phyloP scores from a whole-genome alignment of 1,284 basidiomycete species.

The Ganoderma lingzhi region DNA sequence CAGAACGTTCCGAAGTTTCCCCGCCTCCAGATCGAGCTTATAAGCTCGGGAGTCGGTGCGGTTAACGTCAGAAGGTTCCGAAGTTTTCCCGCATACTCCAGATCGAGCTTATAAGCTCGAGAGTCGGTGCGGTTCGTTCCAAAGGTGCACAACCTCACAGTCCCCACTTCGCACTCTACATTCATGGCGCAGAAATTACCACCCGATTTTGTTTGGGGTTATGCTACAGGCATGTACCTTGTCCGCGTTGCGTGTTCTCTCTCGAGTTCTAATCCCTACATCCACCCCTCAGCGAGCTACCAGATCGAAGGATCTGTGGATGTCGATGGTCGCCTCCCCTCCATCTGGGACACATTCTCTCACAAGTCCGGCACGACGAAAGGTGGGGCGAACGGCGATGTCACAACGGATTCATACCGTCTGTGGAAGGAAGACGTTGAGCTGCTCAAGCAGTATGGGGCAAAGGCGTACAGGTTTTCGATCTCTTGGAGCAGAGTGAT shows the following conservation, averaged over 20 bases:
- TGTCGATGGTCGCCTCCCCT: constrained; percentile 63
- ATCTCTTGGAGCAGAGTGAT: constrained; percentile 81
- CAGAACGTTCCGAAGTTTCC: constrained; percentile 20
- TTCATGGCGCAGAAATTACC: constrained; percentile 35
- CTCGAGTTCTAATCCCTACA: background rate
- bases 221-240: constrained; percentile 38
- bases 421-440: constrained; percentile 75
- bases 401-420: constrained; percentile 74
- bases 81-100: constrained; percentile 19
- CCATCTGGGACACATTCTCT: constrained; percentile 81
- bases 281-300: constrained; percentile 38
- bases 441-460: constrained; percentile 57
- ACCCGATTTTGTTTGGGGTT: constrained; percentile 41
- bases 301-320: constrained; percentile 74
- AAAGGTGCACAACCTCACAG: background rate
- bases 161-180: background rate
- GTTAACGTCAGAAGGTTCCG: constrained; percentile 7
- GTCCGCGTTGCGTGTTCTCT: background rate
- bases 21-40: constrained; percentile 11
- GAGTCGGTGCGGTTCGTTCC: background rate
- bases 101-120: constrained; percentile 10
- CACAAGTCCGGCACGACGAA: constrained; percentile 68
- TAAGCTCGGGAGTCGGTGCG: constrained; percentile 6
- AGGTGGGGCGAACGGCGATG: constrained; percentile 71
- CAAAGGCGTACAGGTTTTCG: constrained; percentile 59